Percentiles rank a stretch among this genome's conserved stretches.
phyloP scores from a whole-genome alignment of 1,284 basidiomycete species.

The Lignosus rhinocerotis region DNA sequence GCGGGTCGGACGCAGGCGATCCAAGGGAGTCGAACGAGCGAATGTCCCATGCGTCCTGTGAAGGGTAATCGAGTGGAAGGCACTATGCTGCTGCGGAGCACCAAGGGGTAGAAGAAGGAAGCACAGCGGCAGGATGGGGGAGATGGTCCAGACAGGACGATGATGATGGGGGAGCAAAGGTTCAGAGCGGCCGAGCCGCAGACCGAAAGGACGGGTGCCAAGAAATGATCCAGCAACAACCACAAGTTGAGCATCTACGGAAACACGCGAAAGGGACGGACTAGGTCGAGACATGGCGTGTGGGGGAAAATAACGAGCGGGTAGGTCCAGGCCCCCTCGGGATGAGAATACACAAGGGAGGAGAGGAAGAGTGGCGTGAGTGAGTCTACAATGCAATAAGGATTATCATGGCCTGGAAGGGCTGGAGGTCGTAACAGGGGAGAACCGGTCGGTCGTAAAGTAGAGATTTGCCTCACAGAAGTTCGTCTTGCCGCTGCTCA shows the following conservation, averaged over 20 bases:
- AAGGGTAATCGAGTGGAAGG: background rate
- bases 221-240: conserved; percentile 1
- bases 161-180: background rate
- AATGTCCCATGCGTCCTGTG: conserved; percentile 1
- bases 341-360: conserved; percentile 10
- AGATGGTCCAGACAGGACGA: background rate
- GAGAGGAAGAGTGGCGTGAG: background rate
- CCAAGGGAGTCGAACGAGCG: background rate
- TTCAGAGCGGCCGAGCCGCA: background rate
- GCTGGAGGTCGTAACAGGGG: conserved; percentile 17
- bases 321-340: conserved; percentile 1
- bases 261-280: conserved; percentile 2
- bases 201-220: background rate
- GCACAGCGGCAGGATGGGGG: background rate
- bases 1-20: background rate
- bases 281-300: background rate
- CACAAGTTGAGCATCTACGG: background rate
- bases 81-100: background rate
- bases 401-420: conserved; percentile 8
- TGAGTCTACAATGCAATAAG: conserved; percentile 17
- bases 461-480: conserved; percentile 7
- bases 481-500: conserved; percentile 22
- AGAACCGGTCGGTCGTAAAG: background rate
- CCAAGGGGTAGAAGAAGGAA: background rate
- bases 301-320: background rate